Percentiles rank a stretch among this genome's conserved stretches.
phyloP scores from a whole-genome alignment of 495 filamentous ascomycete species.

The Neurospora sp. region DNA sequence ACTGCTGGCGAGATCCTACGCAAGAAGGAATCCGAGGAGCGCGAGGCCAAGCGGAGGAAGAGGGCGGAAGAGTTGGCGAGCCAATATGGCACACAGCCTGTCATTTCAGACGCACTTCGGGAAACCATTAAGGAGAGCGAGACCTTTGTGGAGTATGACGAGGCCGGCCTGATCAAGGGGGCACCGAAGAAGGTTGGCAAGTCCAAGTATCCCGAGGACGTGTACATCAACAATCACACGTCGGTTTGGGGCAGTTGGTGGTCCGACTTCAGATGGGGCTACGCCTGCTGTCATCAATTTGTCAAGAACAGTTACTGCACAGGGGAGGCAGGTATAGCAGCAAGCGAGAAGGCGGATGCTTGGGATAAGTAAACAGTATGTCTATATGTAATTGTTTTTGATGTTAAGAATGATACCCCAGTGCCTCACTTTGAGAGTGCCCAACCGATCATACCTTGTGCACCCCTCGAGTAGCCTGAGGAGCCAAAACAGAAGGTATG shows the following conservation, averaged over 20 bases:
- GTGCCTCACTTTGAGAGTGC: not conserved
- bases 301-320: slow-evolving; percentile 97
- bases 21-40: slow-evolving; percentile 65
- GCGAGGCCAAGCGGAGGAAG: slow-evolving; percentile 53
- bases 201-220: slow-evolving; percentile 85
- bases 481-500: not conserved
- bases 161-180: slow-evolving; percentile 79
- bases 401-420: slow-evolving; percentile 19
- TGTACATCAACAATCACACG: slow-evolving; percentile 82
- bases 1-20: slow-evolving; percentile 80
- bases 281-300: slow-evolving; percentile 85
- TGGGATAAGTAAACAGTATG: slow-evolving; percentile 14
- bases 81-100: slow-evolving; percentile 72
- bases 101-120: slow-evolving; percentile 50
- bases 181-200: slow-evolving; percentile 62
- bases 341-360: slow-evolving; percentile 21
- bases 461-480: not conserved
- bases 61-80: slow-evolving; percentile 64
- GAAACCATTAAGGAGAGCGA: slow-evolving; percentile 72
- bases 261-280: slow-evolving; percentile 93
- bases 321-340: slow-evolving; percentile 68
- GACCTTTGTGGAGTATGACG: slow-evolving; percentile 91
- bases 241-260: slow-evolving; percentile 98
- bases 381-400: not conserved
- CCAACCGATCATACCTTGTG: not conserved